A percentile compares a stretch with the other conserved stretches of the same genome.
These are phyloP conservation scores for Thuidium tamariscinum DNA, from an alignment of 225 moss, liverwort and hornwort genomes.

Conservation along the genomic window DNA sequence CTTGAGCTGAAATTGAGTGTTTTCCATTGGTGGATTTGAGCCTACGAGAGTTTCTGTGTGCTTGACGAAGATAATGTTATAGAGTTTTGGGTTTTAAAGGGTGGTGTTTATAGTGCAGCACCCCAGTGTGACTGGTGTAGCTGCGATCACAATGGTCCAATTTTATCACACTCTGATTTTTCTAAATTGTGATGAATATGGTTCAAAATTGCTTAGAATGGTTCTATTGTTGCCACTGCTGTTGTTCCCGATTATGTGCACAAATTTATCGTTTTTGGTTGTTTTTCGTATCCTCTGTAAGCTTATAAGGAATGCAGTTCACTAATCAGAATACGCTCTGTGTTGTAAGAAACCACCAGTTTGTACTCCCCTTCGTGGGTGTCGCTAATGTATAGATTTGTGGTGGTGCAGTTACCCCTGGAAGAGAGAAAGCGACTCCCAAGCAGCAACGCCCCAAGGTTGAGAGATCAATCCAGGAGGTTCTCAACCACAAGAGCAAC, in stretches of 20 bases:
- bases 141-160: no score
- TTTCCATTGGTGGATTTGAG: neutral
- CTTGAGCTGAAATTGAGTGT: neutral
- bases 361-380: neutral
- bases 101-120: neutral
- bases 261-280: no score
- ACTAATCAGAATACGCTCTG: neutral
- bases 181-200: neutral
- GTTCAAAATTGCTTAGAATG: no score
- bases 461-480: constrained; percentile 32
- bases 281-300: no score
- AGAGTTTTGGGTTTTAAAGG: neutral
- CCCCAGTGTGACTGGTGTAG: neutral
- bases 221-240: neutral
- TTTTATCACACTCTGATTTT: no score
- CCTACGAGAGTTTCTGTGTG: neutral
- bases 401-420: constrained; percentile 8
- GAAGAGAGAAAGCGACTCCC: constrained; percentile 11
- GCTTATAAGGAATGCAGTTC: neutral
- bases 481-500: constrained; percentile 26
- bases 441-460: constrained; percentile 10
- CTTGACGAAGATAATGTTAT: neutral
- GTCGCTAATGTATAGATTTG: neutral
- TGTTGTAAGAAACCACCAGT: neutral
- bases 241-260: no score